Evolutionary conservation across 257 asterid species (phyloP), one percentile per base, ranked within the genome.

Genomic region (Perilla frutescens): DNA sequence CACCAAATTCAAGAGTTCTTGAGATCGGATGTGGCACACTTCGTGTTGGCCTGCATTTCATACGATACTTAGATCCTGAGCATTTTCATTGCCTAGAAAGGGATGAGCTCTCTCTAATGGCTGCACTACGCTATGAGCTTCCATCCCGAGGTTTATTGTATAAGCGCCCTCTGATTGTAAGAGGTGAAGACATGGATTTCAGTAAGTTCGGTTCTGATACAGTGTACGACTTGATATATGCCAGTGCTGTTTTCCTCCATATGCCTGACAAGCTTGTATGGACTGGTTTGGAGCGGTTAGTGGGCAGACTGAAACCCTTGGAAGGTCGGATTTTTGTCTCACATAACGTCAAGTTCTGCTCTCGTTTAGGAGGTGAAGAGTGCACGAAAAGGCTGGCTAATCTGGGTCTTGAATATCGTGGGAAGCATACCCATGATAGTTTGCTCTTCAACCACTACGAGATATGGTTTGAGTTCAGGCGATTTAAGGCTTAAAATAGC

Each of bases 11-110:
- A 5, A 84, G 75, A 72, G 97, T 94, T 66, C 95, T 94, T 66
- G 99, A 94, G 82, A 94, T 91, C 37, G 97, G 97, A 36, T 94
- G 99, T 80, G 99, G 99, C 37, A 91, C 99, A 12, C 97, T 94
- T 59, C 97, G 99, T 8, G 99, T 94, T 57, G 99, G 96, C 64
- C 83, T 86, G 78, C 97, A 94, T 81, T 94, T 91, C 77, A 90
- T 94, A 72, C 86, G 96, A 43, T 91, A 84, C 79, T 82, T 94
- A 80, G 78, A 89, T 66, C 83, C 97, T 29, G 88, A 64, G 57
- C 85, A 83, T 70, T 94, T 44, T 77, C 91, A 94, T 67, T 94
- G 99, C 83, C 80, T 94, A 34, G 99, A 94, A 81, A 90, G 94
- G 81, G 99, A 91, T n/a, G 97, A 91, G 74, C 96, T 91, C 47